These are phyloP conservation scores for Solanum tarijense DNA, from an alignment of 257 asterid species.

Conservation along the genomic window DNA sequence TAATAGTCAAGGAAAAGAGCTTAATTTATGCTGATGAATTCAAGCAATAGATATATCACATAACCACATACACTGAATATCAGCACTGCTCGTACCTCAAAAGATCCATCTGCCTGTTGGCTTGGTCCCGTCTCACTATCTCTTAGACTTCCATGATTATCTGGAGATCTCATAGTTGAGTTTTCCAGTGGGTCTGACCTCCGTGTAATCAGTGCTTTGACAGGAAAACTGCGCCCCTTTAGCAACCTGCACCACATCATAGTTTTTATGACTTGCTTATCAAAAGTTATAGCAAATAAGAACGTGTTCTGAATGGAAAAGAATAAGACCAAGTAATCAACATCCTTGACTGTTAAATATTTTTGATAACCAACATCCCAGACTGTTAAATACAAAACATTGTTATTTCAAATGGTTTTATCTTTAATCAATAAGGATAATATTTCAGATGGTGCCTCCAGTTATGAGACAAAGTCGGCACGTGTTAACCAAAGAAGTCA, in stretches of 20 bases:
- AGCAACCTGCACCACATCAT: conserved; percentile 46
- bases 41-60: background rate
- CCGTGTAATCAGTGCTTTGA: conserved; percentile 66
- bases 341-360: background rate
- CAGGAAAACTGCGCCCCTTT: conserved; percentile 94
- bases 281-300: background rate
- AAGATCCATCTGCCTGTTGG: conserved; percentile 36
- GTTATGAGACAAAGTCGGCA: background rate
- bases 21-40: background rate
- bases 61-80: background rate
- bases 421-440: background rate
- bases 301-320: background rate
- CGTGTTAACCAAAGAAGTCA: background rate
- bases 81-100: conserved; percentile 35
- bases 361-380: background rate
- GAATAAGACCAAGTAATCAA: background rate
- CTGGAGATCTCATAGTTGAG: conserved; percentile 49
- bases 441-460: background rate
- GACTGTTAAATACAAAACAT: background rate
- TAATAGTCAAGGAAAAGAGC: conserved; percentile 17
- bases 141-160: conserved; percentile 27
- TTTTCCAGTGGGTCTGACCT: conserved; percentile 53
- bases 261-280: background rate
- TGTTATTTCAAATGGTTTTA: background rate
- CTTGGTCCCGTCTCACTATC: conserved; percentile 35